phyloP scores from a whole-genome alignment of 768 basidiomycete species.

The Boletus reticulatus region DNA sequence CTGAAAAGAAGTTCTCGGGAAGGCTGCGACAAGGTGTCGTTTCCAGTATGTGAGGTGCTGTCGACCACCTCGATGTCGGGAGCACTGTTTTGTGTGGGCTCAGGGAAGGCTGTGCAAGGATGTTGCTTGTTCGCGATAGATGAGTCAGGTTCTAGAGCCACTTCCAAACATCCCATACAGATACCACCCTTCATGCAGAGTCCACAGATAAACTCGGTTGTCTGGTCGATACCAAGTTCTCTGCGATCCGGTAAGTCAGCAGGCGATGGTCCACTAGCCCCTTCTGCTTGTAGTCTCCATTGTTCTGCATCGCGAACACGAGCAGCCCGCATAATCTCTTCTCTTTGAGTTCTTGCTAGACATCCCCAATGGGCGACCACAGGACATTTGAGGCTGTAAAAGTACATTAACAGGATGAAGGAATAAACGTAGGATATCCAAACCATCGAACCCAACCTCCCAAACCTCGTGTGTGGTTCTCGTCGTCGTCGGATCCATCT shows the following conservation, averaged over 20 bases:
- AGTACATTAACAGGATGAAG: conserved; percentile 7
- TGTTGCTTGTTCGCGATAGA: conserved; percentile 18
- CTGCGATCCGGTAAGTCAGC: conserved; percentile 44
- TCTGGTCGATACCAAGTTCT: conserved; percentile 50
- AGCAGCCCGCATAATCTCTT: conserved; percentile 70
- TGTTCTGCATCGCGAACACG: conserved; percentile 47
- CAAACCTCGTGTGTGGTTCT: conserved; percentile 45
- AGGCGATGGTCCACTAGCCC: conserved; percentile 13
- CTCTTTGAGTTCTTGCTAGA: conserved; percentile 59
- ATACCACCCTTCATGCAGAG: conserved; percentile 70
- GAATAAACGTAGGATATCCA: conserved; percentile 17
- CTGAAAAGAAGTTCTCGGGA: conserved; percentile 64
- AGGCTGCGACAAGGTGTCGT: conserved; percentile 18
- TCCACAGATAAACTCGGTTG: conserved; percentile 78
- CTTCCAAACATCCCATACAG: conserved; percentile 74
- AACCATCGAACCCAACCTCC: conserved; percentile 90
- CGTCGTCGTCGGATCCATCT: conserved; percentile 49
- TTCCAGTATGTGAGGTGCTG: conserved; percentile 5
- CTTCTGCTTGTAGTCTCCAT: conserved; percentile 33
- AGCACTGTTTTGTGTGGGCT: conserved; percentile 4
- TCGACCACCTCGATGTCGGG: conserved; percentile 39
- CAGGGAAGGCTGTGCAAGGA: conserved; percentile 1
- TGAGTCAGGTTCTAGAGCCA: conserved; percentile 48
- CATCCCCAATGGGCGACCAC: conserved; percentile 78
- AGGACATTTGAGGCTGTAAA: conserved; percentile 68